Base-by-base conservation (phyloP, 1,284 basidiomycete species). In the Ustanciosporium gigantosporum region DNA sequence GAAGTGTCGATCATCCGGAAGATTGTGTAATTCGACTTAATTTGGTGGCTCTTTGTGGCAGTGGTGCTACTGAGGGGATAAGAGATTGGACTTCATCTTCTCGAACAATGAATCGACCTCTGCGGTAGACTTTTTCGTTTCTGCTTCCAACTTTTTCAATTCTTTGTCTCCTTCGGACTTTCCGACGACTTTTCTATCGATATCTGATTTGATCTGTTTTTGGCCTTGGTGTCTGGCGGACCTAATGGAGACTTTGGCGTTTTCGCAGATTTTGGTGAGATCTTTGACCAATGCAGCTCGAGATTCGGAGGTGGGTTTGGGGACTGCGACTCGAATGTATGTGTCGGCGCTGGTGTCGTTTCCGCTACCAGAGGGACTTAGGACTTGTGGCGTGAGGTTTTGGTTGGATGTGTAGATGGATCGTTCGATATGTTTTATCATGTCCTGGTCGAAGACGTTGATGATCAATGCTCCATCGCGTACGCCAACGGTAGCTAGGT, bases 401-500 rank as follows among this genome's bases (percentile, higher is more conserved):
- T 73, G 52, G 27, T 74, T 34, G 3, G 70, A 57, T 0, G 57
- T 39, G 46, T 77, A 73, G 51, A 77, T 73, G 19, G 65, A 73
- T 2, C 68, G 46, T 53, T 77, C 74, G 31, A 77, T 73, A 40
- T 70, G 61, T 47, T 77, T 77, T 36, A 76, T 25, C 43, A 59
- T 60, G 9, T 61, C 61, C 2, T 60, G 39, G 17, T 77, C 75
- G 34, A 66, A 77, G 29, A 66, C 69, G 3, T 70, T 75, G 17
- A 77, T 55, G 15, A 75, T 43, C 14, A 77, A 60, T 0, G 64
- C 57, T 14, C 59, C 65, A 22, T 77, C 73, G 4, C 72, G 47
- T 2, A 72, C 69, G 15, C 75, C 74, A 13, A 77, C 73, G 8
- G 70, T 77, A 2, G 75, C 75, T 20, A 68, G 65, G 24, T 77